A percentile compares a stretch with the other conserved stretches of the same genome.
phyloP scores from a whole-genome alignment of 345 rosid species.

The Trapa incisa region DNA sequence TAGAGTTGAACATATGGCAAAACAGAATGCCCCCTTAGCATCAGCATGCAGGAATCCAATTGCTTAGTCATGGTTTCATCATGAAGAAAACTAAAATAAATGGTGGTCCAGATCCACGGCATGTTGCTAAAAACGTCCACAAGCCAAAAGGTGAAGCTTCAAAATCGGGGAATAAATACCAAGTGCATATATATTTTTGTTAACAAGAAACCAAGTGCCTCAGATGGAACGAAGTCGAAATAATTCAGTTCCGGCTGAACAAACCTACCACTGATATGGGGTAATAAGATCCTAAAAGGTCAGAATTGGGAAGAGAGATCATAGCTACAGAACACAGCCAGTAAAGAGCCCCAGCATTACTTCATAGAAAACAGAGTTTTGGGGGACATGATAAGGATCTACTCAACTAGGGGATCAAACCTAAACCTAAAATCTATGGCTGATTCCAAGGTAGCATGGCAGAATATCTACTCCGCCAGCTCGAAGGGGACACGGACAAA shows the following conservation, averaged over 20 bases:
- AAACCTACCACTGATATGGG: neutral
- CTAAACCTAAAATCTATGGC: neutral
- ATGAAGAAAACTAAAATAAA: too few relatives aligned
- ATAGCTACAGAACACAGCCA: neutral
- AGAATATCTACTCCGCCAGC: conserved; percentile 15
- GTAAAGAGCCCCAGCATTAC: neutral
- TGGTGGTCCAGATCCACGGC: too few relatives aligned
- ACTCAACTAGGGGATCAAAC: neutral
- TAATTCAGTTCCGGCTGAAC: neutral
- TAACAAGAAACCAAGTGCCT: too few relatives aligned
- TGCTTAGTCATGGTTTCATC: too few relatives aligned
- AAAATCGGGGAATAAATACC: neutral
- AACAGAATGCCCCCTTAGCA: too few relatives aligned
- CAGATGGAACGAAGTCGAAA: neutral
- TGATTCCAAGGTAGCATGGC: neutral
- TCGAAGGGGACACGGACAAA: conserved; percentile 54
- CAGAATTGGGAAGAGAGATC: neutral
- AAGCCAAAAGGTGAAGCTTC: neutral
- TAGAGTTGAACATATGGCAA: too few relatives aligned
- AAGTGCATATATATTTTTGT: too few relatives aligned
- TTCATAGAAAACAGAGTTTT: neutral
- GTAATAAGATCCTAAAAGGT: neutral
- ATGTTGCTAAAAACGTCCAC: neutral
- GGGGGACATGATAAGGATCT: neutral
- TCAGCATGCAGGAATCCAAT: too few relatives aligned